These are phyloP conservation scores for Macrolepiota fuliginosa DNA, from an alignment of 768 basidiomycete species.

Conservation along the genomic window DNA sequence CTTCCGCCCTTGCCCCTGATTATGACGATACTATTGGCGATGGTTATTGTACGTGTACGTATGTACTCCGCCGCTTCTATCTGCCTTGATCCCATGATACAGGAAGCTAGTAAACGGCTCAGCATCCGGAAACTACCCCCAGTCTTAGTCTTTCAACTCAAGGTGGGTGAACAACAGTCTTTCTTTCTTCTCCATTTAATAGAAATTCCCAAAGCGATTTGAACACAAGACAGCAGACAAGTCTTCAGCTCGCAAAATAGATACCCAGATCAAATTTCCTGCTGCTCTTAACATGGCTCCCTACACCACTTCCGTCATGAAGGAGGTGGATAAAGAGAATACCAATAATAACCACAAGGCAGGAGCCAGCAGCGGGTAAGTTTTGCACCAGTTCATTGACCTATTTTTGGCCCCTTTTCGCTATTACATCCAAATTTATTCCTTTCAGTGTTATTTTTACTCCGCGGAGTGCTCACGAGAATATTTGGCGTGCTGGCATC, in stretches of 20 bases:
- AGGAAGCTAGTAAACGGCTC: conserved; percentile 83
- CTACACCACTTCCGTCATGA: conserved; percentile 68
- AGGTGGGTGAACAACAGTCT: conserved; percentile 43
- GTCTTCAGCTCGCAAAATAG: conserved; percentile 79
- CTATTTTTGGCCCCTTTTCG: not conserved
- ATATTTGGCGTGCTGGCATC: not conserved
- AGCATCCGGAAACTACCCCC: conserved; percentile 85
- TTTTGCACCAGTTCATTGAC: not conserved
- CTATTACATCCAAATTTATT: not conserved
- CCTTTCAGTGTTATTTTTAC: not conserved
- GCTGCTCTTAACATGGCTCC: conserved; percentile 85
- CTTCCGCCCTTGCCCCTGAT: not conserved
- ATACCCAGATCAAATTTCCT: conserved; percentile 79
- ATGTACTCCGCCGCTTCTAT: not conserved
- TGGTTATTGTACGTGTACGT: not conserved
- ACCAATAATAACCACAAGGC: conserved; percentile 13
- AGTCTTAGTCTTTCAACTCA: conserved; percentile 93
- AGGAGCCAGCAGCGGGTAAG: conserved; percentile 1
- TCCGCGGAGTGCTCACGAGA: not conserved
- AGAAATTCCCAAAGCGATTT: conserved; percentile 66
- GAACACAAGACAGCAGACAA: conserved; percentile 81
- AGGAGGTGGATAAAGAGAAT: conserved; percentile 45
- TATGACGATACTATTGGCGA: not conserved
- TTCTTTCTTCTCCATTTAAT: not conserved
- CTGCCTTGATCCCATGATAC: conserved; percentile 9